Base-by-base conservation (phyloP, 306 rosid species). In the Urtica urens region DNA sequence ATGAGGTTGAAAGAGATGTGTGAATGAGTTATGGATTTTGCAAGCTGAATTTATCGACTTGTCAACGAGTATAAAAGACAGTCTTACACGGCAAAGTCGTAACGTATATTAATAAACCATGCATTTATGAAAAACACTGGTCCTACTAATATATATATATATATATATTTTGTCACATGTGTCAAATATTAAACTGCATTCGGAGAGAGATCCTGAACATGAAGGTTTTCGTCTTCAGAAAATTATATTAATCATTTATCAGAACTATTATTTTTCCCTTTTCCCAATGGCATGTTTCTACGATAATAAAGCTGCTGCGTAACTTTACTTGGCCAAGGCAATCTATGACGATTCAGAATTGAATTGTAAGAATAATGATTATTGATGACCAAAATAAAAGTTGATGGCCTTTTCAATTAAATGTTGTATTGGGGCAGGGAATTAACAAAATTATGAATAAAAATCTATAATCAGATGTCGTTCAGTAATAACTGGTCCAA, bases 21-120 rank as follows among this genome's bases (percentile, higher is more conserved):
- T 68, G 73, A 79, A 67, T 67, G 69, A 60, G 64, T 11, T 51
- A 40, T 33, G 59, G 23, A 51, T 50, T 34, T 38, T 39, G 19
- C 12, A 37, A 57, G 17, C 30, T 43, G 23, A 20, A 21, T 12
- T 6, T 18, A 31, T 1, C 28, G 35, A 6, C 18, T 29, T 51
- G 42, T 29, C 20, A 33, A 51, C 20, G 13, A 18, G 29, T 14
- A 51, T 27, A 28, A n/a, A 20, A 13, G 6, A 26, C 2, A 28
- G 5, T 16, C 5, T 19, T 14, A 11, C 12, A 10, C 2, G 38
- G 28, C 12, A 12, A 33, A 10, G 21, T 8, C 38, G 13, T 26
- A 23, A 33, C 46, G 30, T 26, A 46, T 46, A 53, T 23, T 23
- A 60, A 29, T 29, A 14, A 41, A 28, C 31, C 26, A 25, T 31